phyloP scores from a whole-genome alignment of 2,329 filamentous ascomycete species.

The Penicillium sp. region DNA sequence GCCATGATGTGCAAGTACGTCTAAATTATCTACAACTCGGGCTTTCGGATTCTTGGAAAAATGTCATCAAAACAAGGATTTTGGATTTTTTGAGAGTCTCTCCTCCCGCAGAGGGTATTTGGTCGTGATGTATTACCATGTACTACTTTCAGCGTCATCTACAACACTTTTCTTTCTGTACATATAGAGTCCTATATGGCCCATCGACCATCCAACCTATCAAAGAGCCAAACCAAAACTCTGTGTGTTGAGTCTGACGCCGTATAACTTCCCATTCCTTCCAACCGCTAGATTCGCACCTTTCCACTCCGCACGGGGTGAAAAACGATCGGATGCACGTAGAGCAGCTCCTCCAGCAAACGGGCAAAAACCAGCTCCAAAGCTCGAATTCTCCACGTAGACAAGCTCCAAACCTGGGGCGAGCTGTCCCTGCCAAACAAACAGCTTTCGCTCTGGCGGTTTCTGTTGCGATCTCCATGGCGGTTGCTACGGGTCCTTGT shows the following conservation, averaged over 20 bases:
- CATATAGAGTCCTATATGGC: constrained; percentile 34
- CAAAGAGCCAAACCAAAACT: constrained; percentile 33
- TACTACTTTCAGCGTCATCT: constrained; percentile 35
- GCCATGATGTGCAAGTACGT: constrained; percentile 92
- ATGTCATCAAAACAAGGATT: constrained; percentile 11
- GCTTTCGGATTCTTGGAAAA: constrained; percentile 13
- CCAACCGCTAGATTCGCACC: not conserved
- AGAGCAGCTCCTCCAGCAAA: not conserved
- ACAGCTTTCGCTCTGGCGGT: not conserved
- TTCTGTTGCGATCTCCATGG: not conserved
- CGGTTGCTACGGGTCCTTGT: constrained; percentile 5
- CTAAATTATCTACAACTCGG: constrained; percentile 29
- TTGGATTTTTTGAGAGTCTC: constrained; percentile 10
- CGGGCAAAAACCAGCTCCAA: not conserved
- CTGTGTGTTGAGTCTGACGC: constrained; percentile 30
- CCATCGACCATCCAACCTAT: constrained; percentile 28
- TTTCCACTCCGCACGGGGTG: not conserved
- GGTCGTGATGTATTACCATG: constrained; percentile 35
- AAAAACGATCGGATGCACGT: not conserved
- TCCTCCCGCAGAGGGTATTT: constrained; percentile 30
- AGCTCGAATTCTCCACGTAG: constrained; percentile 9
- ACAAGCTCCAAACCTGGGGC: not conserved
- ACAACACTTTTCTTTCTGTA: constrained; percentile 33
- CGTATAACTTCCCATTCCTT: constrained; percentile 15
- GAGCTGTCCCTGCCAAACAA: not conserved